Conservation (phyloP, 2,329 filamentous ascomycete genomes). For the Rasamsonia emersonii region DNA sequence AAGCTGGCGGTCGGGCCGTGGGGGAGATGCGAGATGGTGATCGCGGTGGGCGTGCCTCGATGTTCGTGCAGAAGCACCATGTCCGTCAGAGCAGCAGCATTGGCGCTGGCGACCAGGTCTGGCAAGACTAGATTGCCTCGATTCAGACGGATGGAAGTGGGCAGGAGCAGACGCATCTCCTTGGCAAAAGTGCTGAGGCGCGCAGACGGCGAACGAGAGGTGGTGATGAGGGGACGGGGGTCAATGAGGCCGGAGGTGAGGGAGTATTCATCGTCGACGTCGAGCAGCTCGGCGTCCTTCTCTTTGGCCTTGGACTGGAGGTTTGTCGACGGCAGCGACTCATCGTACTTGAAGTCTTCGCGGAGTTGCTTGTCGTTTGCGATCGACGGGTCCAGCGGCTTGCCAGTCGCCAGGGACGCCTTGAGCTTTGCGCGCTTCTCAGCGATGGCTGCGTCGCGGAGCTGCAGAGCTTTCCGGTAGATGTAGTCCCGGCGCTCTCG, state of each 20-base stretch:
- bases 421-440: constrained; percentile 85
- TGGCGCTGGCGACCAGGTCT: constrained; percentile 74
- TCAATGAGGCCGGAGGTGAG: constrained; percentile 87
- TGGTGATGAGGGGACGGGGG: constrained; percentile 81
- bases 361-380: constrained; percentile 78
- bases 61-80: constrained; percentile 86
- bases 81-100: constrained; percentile 72
- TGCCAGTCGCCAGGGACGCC: constrained; percentile 78
- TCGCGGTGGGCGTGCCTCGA: constrained; percentile 79
- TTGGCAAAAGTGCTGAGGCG: constrained; percentile 86
- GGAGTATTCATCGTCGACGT: constrained; percentile 85
- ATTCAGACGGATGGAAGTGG: constrained; percentile 81
- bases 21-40: constrained; percentile 80
- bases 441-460: constrained; percentile 85
- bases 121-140: constrained; percentile 82
- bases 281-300: constrained; percentile 74
- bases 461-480: constrained; percentile 76
- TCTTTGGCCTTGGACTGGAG: constrained; percentile 50
- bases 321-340: constrained; percentile 46
- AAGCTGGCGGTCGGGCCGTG: constrained; percentile 84
- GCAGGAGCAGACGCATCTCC: constrained; percentile 74
- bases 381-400: constrained; percentile 70
- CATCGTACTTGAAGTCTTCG: constrained; percentile 89
- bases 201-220: constrained; percentile 77
- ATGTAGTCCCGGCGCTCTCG: constrained; percentile 79